Conservation (phyloP, 805 yeast genomes). For the Starmerella lactis-condensi region DNA sequence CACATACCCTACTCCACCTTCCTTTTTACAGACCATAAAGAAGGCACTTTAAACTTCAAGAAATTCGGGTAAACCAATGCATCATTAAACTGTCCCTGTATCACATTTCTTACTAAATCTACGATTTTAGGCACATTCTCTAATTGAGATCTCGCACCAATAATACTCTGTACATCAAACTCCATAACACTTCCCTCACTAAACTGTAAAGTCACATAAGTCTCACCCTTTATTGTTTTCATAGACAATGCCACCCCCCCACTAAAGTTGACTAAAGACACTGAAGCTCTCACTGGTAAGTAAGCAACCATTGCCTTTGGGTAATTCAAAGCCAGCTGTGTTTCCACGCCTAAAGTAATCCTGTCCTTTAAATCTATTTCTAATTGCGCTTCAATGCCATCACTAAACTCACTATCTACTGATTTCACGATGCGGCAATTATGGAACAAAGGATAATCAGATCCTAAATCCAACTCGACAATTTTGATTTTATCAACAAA, state of each 20-base stretch:
- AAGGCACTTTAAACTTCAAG: constrained; percentile 64
- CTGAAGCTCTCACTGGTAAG: constrained; percentile 66
- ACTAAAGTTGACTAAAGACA: constrained; percentile 75
- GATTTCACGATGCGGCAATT: constrained; percentile 54
- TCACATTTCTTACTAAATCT: constrained; percentile 59
- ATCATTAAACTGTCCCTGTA: constrained; percentile 79
- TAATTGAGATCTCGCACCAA: constrained; percentile 80
- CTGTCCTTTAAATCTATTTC: constrained; percentile 77
- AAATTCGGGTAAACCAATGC: constrained; percentile 87
- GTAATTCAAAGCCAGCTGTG: constrained; percentile 52
- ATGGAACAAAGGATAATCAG: constrained; percentile 86
- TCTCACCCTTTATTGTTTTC: constrained; percentile 22
- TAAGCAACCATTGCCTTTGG: constrained; percentile 73
- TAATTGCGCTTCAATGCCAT: constrained; percentile 53
- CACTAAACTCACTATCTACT: constrained; percentile 12
- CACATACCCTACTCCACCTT: neutral
- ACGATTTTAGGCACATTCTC: constrained; percentile 88
- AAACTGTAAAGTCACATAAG: constrained; percentile 74
- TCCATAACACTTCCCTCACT: constrained; percentile 81
- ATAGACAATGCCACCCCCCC: constrained; percentile 67
- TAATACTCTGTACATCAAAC: constrained; percentile 68
- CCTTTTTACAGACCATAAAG: constrained; percentile 5
- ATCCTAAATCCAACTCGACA: constrained; percentile 81
- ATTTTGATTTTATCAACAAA: constrained; percentile 60
- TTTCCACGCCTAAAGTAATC: constrained; percentile 61